Evolutionary conservation across 1,284 basidiomycete genomes (phyloP).

Genomic region (Microbotryum intermedium): DNA sequence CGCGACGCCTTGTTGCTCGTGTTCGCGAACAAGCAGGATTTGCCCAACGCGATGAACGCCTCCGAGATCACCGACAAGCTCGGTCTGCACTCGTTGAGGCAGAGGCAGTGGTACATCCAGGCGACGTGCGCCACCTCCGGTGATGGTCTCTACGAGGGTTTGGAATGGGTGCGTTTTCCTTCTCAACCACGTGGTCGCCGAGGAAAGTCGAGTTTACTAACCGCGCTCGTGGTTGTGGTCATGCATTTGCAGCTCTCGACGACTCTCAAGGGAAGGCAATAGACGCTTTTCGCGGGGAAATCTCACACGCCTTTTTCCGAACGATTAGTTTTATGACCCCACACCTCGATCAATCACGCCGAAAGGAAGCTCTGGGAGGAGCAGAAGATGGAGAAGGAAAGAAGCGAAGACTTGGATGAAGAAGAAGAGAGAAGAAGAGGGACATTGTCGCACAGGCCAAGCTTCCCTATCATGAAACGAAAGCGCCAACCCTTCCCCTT

Average conservation of each 20-base stretch:
- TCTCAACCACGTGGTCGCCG: not conserved
- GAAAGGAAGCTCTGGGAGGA: too few relatives aligned
- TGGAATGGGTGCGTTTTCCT: constrained; percentile 48
- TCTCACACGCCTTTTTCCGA: not conserved
- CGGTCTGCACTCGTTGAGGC: constrained; percentile 90
- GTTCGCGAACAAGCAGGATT: constrained; percentile 98
- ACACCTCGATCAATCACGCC: not conserved
- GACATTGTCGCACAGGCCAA: too few relatives aligned
- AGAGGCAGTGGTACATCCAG: constrained; percentile 99
- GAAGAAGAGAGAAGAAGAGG: not conserved
- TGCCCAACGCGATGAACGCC: constrained; percentile 99
- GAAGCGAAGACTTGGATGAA: not conserved
- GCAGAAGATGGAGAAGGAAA: not conserved
- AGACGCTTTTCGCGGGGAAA: not conserved
- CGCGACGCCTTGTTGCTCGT: constrained; percentile 96
- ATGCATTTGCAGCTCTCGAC: constrained; percentile 37
- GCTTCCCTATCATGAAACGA: too few relatives aligned
- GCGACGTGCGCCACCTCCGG: constrained; percentile 98
- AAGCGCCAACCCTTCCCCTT: too few relatives aligned
- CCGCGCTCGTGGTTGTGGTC: not conserved
- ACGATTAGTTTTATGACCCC: not conserved
- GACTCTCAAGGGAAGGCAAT: constrained; percentile 41
- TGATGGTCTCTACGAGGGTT: constrained; percentile 97
- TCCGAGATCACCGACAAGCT: constrained; percentile 99
- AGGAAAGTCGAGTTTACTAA: not conserved